phyloP scores from a whole-genome alignment of 2,329 filamentous ascomycete genomes.

The Teratosphaeria viscida region DNA sequence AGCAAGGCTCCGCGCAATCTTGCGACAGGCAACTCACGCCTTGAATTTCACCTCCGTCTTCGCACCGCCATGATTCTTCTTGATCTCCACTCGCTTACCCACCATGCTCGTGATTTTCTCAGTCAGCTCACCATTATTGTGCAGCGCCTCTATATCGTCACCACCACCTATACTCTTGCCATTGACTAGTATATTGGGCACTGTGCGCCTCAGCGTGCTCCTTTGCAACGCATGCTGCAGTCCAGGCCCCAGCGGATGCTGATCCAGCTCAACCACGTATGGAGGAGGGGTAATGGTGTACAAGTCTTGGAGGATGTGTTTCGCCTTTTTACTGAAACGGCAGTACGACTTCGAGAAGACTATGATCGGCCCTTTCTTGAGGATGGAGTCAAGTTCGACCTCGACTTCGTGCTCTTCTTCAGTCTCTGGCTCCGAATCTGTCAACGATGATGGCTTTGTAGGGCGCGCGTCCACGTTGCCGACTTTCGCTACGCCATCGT shows the following conservation, averaged over 20 bases:
- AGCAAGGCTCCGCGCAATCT: neutral
- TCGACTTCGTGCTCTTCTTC: conserved; percentile 56
- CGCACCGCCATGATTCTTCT: conserved; percentile 2
- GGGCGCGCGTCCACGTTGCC: conserved; percentile 32
- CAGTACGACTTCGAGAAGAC: conserved; percentile 96
- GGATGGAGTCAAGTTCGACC: conserved; percentile 61
- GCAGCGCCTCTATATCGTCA: conserved; percentile 68
- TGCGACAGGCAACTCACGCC: neutral
- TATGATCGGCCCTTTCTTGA: conserved; percentile 79
- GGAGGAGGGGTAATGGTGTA: conserved; percentile 76
- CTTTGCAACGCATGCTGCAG: conserved; percentile 63
- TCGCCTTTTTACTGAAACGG: conserved; percentile 74
- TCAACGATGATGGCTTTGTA: conserved; percentile 21
- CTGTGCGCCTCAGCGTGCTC: conserved; percentile 71
- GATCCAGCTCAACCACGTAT: conserved; percentile 81
- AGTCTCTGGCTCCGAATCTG: conserved; percentile 36
- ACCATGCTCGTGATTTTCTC: conserved; percentile 64
- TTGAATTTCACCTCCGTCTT: conserved; percentile 12
- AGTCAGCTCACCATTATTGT: conserved; percentile 51
- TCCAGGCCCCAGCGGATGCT: conserved; percentile 58
- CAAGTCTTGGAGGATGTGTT: conserved; percentile 69
- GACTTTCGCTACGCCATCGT: conserved; percentile 36
- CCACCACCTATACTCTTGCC: conserved; percentile 83
- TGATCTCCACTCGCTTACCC: conserved; percentile 49
- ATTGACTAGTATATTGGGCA: conserved; percentile 84